These are phyloP conservation scores for Rhodosporidiobolus sp. DNA, from an alignment of 768 basidiomycete genomes.

Conservation along the genomic window DNA sequence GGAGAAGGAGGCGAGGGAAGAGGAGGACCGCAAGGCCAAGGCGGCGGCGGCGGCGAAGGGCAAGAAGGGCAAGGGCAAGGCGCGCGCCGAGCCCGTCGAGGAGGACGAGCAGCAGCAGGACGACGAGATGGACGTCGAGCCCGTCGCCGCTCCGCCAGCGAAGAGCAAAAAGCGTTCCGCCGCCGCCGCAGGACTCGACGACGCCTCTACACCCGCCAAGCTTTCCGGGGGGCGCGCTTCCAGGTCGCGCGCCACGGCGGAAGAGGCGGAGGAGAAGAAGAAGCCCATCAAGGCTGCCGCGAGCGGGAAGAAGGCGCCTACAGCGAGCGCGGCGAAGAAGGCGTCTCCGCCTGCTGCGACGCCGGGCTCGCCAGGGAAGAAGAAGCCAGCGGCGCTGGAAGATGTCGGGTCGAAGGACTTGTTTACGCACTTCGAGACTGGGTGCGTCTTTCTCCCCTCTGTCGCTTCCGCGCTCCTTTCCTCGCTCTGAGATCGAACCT, in stretches of 20 bases:
- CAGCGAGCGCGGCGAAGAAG: background rate
- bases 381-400: background rate
- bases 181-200: background rate
- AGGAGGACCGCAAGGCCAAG: background rate
- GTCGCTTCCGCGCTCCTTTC: background rate
- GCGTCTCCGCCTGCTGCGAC: background rate
- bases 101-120: background rate
- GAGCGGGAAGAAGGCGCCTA: background rate
- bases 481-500: background rate
- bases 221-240: background rate
- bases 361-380: background rate
- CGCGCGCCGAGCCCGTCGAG: background rate
- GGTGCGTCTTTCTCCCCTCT: slow-evolving; percentile 1
- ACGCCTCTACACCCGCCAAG: background rate
- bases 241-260: background rate
- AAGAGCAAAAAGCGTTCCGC: slow-evolving; percentile 12
- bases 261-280: too few relatives aligned
- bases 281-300: background rate
- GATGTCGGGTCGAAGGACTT: background rate
- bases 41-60: background rate
- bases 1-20: background rate
- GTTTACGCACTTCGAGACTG: slow-evolving; percentile 23
- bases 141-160: background rate
- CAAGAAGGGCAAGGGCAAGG: slow-evolving; percentile 9
- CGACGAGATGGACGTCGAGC: background rate